Evolutionary conservation across 768 basidiomycete species (phyloP), one percentile per base, ranked within the genome.

Genomic region (Tephrocybe sp.): DNA sequence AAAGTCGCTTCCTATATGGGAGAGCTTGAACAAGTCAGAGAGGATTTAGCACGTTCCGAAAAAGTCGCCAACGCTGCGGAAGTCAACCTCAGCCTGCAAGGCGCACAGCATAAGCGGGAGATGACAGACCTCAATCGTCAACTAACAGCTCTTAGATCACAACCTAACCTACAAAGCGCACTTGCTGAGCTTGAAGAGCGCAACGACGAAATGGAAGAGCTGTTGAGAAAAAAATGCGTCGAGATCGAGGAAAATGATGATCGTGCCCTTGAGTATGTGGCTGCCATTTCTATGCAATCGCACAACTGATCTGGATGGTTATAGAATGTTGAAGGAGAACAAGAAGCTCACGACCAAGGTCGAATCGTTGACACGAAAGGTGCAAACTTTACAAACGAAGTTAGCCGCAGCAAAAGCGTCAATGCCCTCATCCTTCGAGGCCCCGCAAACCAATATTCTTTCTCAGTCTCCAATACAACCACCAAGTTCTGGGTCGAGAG

Each of bases 181-280:
- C 62, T 90, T 8, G 68, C 68, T 2, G 83, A 86, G 50, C 72
- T 91, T 32, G 78, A 85, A 61, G 86, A 88, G 61, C 81, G 79
- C 56, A 87, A 84, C 58, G 76, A 72, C 30, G 87, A 90, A 63
- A 85, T 90, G 84, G 90, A 92, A 58, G 81, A 83, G 39, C 70
- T 89, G 38, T 69, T 92, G 38, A 76, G 75, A 50, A 72, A 68
- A 37, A 92, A 90, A 66, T 88, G 85, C 53, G 66, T 74, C 12
- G 90, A 92, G 68, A 89, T 92, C 50, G 90, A 92, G 62, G 88
- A 86, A 59, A 88, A 92, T 50, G 90, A 93, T 59, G 90, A 93
- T 62, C 81, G 81, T 30, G 81, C 84, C 45, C 80, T 92, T 53
- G 86, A 86, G 90, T 92, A 68, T 58, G 86, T 74, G 15, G 7